Evolutionary conservation across 768 basidiomycete genomes (phyloP), one percentile per base, ranked within the genome.

Genomic region (Suillus occidentalis): DNA sequence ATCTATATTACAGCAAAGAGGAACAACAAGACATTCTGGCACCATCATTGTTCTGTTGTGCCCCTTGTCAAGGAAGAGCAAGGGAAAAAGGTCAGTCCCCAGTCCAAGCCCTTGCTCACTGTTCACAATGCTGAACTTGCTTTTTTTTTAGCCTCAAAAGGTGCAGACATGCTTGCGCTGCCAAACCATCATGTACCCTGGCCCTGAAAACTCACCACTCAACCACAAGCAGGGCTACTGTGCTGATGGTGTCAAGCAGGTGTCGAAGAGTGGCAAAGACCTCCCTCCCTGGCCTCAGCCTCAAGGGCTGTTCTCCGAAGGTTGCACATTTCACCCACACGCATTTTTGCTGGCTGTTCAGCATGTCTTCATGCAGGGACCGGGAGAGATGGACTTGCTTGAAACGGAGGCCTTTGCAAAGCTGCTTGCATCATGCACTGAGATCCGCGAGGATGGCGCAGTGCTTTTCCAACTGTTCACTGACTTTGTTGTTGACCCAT

Each of bases 201-300:
- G 64, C 36, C 39, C 64, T 2, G 60, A 65, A 36, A 65, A 61
- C 28, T 65, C 40, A 1, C 31, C 16, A 20, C 25, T 31, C 25
- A 65, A 65, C 37, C 64, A 65, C 60, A 65, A 55, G 14, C n/a
- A 22, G n/a, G 52, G 52, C 3, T n/a, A 45, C 22, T 65, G 64
- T 3, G 22, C 60, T 2, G 60, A 65, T 1, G 43, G 53, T 31
- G 43, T 65, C 52, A 55, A 25, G 31, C 50, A 50, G 50, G 25
- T 50, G 6, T 50, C 25, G 3, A 50, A 28, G 50, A 28, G 14
- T 5, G 3, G 50, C 7, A 40, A 63, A 22, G 55, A n/a, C 2
- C 52, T 49, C 10, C 65, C 62, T 20, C 10, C n/a, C 28, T 66
- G 65, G 65, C 65, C 57, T 20, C 64, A 66, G 60, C 66, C 43